A percentile compares a stretch with the other conserved stretches of the same genome.
Evolutionary conservation across 192 early-diverging fungal species (phyloP).

Genomic region (Backusella psychrophila): DNA sequence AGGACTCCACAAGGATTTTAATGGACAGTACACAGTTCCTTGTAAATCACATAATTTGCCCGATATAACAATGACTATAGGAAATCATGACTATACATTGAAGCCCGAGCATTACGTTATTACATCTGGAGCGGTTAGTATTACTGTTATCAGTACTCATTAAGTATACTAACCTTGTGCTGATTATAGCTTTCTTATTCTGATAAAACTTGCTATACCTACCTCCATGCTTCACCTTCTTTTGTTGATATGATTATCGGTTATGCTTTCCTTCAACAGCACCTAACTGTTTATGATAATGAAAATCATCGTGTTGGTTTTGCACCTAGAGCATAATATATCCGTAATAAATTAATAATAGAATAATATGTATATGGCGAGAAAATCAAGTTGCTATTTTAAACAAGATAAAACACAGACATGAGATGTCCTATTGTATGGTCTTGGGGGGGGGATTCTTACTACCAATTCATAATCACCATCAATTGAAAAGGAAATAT

Average conservation of each 20-base stretch:
- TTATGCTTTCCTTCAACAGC: slow-evolving; percentile 32
- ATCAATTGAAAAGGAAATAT: not conserved
- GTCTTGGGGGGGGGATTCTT: not conserved
- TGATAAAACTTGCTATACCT: slow-evolving; percentile 24
- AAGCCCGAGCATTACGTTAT: slow-evolving; percentile 26
- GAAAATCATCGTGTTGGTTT: slow-evolving; percentile 28
- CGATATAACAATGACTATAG: slow-evolving; percentile 13
- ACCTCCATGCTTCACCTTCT: slow-evolving; percentile 21
- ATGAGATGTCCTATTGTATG: too few relatives aligned
- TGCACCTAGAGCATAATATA: slow-evolving; percentile 10
- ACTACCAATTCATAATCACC: not conserved
- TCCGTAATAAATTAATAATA: not conserved
- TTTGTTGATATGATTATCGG: slow-evolving; percentile 25
- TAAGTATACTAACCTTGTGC: not conserved
- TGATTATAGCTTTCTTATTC: slow-evolving; percentile 10
- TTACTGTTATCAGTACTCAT: not conserved
- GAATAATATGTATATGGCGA: not conserved
- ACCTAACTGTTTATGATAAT: slow-evolving; percentile 28
- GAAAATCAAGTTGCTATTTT: not conserved
- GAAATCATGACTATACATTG: slow-evolving; percentile 10
- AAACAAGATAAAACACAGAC: not conserved
- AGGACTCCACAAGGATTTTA: not conserved
- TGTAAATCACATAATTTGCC: slow-evolving; percentile 17
- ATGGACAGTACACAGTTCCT: slow-evolving; percentile 22
- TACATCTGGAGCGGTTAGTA: slow-evolving; percentile 1